Conservation (phyloP, 1,284 basidiomycete genomes). For the Pascua guehoae region DNA sequence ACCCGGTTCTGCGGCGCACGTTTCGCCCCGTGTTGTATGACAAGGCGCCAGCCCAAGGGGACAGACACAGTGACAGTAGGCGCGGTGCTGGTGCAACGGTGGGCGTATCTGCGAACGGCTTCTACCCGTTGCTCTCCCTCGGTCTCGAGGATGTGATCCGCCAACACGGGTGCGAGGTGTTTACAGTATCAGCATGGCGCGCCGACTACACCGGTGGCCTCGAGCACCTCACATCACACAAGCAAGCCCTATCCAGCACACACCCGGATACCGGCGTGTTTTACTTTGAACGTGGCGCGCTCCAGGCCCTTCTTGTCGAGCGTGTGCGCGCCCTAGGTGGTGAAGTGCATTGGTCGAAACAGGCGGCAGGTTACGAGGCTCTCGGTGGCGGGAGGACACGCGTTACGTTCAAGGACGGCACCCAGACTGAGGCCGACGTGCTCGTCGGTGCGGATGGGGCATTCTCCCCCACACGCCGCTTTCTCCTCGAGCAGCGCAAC, state of each 20-base stretch:
- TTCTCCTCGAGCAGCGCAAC: neutral
- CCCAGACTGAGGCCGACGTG: neutral
- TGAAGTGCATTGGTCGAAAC: neutral
- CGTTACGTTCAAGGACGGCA: neutral
- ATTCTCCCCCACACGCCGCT: neutral
- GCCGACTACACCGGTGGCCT: neutral
- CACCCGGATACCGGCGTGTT: neutral
- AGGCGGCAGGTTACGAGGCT: neutral
- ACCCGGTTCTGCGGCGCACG: no score
- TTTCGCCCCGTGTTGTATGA: no score
- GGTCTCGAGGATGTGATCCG: neutral
- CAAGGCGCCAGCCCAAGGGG: no score
- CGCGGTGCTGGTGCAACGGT: neutral
- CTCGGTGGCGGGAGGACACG: neutral
- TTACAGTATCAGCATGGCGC: neutral
- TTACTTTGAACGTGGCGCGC: neutral
- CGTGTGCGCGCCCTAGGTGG: neutral
- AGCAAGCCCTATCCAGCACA: neutral
- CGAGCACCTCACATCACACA: neutral
- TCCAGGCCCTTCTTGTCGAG: neutral
- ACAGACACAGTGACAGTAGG: no score
- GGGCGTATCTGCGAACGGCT: neutral
- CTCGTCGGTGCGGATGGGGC: slow-evolving; percentile 4
- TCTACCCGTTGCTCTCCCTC: neutral
- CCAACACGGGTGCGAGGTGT: neutral